phyloP scores from a whole-genome alignment of 306 rosid genomes.

The Abrus pulchellus region DNA sequence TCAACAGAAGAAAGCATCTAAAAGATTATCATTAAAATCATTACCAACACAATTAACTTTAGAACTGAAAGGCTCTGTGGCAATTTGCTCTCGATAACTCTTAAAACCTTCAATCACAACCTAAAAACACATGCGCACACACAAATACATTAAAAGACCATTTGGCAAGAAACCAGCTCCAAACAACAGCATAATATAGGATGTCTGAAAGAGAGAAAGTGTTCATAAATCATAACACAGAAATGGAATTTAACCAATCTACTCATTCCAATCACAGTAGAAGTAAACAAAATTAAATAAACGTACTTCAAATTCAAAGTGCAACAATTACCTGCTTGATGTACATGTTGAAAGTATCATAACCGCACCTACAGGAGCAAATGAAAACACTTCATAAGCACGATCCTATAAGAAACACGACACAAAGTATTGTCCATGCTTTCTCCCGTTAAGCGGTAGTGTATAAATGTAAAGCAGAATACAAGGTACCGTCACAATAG shows the following conservation, averaged over 20 bases:
- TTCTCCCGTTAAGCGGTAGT: neutral
- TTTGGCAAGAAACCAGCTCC: constrained; percentile 24
- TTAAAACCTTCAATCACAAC: constrained; percentile 93
- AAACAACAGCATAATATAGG: constrained; percentile 1
- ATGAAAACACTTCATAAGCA: constrained; percentile 41
- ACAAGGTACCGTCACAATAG: neutral
- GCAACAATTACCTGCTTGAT: constrained; percentile 85
- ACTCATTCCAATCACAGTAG: neutral
- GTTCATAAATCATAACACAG: constrained; percentile 17
- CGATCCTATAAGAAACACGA: constrained; percentile 13
- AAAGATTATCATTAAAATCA: constrained; percentile 39
- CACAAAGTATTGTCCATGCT: neutral
- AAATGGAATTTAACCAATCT: neutral
- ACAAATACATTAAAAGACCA: constrained; percentile 27
- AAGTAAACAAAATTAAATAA: constrained; percentile 4
- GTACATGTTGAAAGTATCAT: constrained; percentile 71
- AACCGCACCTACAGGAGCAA: constrained; percentile 53
- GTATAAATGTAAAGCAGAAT: neutral
- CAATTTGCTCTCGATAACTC: constrained; percentile 93
- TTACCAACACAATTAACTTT: constrained; percentile 99
- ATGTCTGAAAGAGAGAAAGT: neutral
- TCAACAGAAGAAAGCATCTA: constrained; percentile 37
- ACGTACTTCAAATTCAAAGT: constrained; percentile 6
- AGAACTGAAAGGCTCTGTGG: constrained; percentile 96
- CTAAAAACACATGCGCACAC: constrained; percentile 46